phyloP scores from a whole-genome alignment of 768 basidiomycete genomes.

The Boletus pseudo-olivaceus region DNA sequence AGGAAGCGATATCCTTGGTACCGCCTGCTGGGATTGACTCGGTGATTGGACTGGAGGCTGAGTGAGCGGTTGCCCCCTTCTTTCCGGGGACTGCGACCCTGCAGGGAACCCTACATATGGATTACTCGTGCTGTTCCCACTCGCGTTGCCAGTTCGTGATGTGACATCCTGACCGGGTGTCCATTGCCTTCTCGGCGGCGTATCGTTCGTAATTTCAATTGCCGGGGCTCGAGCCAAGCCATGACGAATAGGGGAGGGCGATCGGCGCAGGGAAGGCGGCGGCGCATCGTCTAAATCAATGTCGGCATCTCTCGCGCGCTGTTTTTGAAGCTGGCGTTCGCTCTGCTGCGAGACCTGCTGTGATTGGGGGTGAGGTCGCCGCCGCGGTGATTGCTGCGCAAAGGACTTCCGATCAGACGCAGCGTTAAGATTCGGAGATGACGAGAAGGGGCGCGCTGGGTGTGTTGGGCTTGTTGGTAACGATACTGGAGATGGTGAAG shows the following conservation, averaged over 20 bases:
- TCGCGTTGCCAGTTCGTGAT: slow-evolving; percentile 10
- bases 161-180: slow-evolving; percentile 19
- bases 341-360: slow-evolving; percentile 19
- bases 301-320: slow-evolving; percentile 16
- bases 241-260: slow-evolving; percentile 29
- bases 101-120: slow-evolving; percentile 4
- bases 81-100: slow-evolving; percentile 17
- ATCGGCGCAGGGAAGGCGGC: slow-evolving; percentile 39
- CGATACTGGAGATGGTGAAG: slow-evolving; percentile 12
- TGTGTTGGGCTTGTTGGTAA: slow-evolving; percentile 24
- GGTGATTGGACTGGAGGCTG: slow-evolving; percentile 2
- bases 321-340: slow-evolving; percentile 26
- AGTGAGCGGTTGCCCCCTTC: slow-evolving; percentile 3
- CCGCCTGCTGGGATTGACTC: slow-evolving; percentile 24
- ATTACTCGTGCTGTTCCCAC: slow-evolving; percentile 5
- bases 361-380: slow-evolving; percentile 8
- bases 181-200: slow-evolving; percentile 29
- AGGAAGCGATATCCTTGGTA: slow-evolving; percentile 43
- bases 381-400: slow-evolving; percentile 13
- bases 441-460: slow-evolving; percentile 9
- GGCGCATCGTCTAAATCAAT: slow-evolving; percentile 44
- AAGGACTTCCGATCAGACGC: slow-evolving; percentile 22
- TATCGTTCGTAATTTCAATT: slow-evolving; percentile 30
- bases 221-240: slow-evolving; percentile 17
- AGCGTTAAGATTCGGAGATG: slow-evolving; percentile 18